Evolutionary conservation across 371 early-diverging fungal species (phyloP).

Genomic region (Apophysomyces sp.): DNA sequence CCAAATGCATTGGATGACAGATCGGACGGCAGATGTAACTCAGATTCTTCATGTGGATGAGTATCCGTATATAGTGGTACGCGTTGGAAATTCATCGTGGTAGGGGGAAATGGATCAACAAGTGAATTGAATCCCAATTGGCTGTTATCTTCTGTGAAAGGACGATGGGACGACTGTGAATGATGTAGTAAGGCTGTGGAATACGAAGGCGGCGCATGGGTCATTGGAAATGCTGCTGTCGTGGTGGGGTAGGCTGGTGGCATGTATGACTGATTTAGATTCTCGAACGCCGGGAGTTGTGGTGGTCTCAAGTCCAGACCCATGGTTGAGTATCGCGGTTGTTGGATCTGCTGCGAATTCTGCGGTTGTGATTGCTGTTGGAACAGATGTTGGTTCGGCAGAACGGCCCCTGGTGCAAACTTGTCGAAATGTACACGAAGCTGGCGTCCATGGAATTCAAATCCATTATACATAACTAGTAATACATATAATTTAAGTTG

Average conservation of each 20-base stretch:
- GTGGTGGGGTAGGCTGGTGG: background rate
- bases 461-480: slow-evolving; percentile 47
- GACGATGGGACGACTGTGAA: background rate
- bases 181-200: background rate
- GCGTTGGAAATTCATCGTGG: background rate
- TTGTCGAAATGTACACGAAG: slow-evolving; percentile 50
- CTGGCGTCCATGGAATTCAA: slow-evolving; percentile 40
- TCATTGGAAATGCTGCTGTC: background rate
- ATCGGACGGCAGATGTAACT: background rate
- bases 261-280: background rate
- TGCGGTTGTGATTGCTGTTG: slow-evolving; percentile 10
- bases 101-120: background rate
- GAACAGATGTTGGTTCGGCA: background rate
- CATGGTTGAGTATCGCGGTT: background rate
- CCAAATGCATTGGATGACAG: background rate
- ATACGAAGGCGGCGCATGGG: background rate
- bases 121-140: background rate
- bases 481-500: too few species aligned
- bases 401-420: slow-evolving; percentile 16
- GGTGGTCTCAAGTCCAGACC: background rate
- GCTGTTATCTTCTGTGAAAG: background rate
- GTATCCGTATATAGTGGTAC: background rate
- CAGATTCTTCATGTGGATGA: too few species aligned
- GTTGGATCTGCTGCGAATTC: slow-evolving; percentile 2
- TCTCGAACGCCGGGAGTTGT: background rate